Evolutionary conservation across 129 eudicot genomes (phyloP), one percentile per base, ranked within the genome.

Genomic region (Lonicera japonica): DNA sequence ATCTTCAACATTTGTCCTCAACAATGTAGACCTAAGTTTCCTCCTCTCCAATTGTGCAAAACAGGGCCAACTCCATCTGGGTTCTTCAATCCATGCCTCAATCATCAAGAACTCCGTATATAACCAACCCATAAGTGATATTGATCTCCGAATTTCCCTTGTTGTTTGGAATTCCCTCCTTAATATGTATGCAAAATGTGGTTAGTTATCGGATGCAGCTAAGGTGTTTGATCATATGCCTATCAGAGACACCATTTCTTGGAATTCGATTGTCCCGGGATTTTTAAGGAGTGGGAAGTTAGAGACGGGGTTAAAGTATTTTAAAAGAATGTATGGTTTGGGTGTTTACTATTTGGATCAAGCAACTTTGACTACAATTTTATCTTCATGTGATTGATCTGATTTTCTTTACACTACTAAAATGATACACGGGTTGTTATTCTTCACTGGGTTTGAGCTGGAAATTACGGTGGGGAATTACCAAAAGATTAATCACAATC

Each of bases 171-270:
- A 92, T 22, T 87, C 88, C 21, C 72, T 87, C 54, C 72, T 92
- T 1, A 62, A 66, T 10, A 0, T 92, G 40, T 92, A 92, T 40
- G 63, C 80, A 0, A 85, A 80, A 79, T 82, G 86, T 48, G 85
- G 85, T 5, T 15, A 47, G 4, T 43, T 85, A 10, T 9, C 53
- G 4, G 73, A 76, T 74, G 98, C 96, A 68, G 65, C 47, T 21
- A 85, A 88, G 66, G 19, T 87, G 96, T 87, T 92, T 52, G 95
- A 92, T 47, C 67, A 70, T 64, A 84, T 92, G 88, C 69, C 88
- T 12, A 12, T 68, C 25, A 92, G 23, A 72, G 98, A 92, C 53
- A 64, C 78, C 19, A 81, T 92, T 0, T 91, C 98, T 0, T 85
- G 91, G 88, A 92, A 92, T 66, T 77, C 96, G 0, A 53, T 92